Conservation (phyloP, 495 filamentous ascomycete species). For the Ascobolus immersus region DNA sequence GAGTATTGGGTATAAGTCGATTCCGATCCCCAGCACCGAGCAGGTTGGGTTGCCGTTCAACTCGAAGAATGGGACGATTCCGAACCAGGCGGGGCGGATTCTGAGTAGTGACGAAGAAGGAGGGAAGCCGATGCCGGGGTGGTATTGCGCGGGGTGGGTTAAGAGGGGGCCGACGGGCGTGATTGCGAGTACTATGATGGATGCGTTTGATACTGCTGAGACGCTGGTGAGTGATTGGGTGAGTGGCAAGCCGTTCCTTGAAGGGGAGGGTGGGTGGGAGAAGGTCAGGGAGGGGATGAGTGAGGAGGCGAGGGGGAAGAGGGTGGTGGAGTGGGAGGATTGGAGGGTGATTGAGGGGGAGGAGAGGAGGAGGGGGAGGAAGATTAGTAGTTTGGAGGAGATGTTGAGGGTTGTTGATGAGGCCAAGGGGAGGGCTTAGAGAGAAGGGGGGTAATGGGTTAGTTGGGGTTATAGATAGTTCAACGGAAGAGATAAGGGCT, state of each 20-base stretch:
- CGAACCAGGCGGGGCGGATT: slow-evolving; percentile 67
- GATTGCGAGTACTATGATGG: slow-evolving; percentile 87
- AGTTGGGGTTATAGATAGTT: no score
- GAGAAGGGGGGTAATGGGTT: slow-evolving; percentile 35
- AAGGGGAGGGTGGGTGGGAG: slow-evolving; percentile 7
- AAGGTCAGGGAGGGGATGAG: no score
- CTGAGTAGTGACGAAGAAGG: slow-evolving; percentile 17
- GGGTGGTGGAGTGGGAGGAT: slow-evolving; percentile 27
- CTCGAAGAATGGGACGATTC: slow-evolving; percentile 41
- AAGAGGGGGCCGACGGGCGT: slow-evolving; percentile 88
- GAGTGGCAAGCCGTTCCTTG: slow-evolving; percentile 7
- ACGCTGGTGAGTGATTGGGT: slow-evolving; percentile 49
- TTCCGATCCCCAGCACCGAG: slow-evolving; percentile 44
- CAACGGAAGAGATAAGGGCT: no score
- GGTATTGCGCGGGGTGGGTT: slow-evolving; percentile 92
- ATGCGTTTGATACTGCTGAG: slow-evolving; percentile 75
- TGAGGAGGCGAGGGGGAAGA: slow-evolving; percentile 15
- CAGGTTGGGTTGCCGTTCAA: slow-evolving; percentile 66
- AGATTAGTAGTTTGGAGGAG: slow-evolving; percentile 49
- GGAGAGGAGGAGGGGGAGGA: slow-evolving; percentile 25
- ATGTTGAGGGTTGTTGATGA: slow-evolving; percentile 73
- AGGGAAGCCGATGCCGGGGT: slow-evolving; percentile 26
- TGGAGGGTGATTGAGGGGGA: slow-evolving; percentile 49
- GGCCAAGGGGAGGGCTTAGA: slow-evolving; percentile 40
- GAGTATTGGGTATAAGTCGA: slow-evolving; percentile 75